Evolutionary conservation across 2,329 filamentous ascomycete species (phyloP).

Genomic region (Neocatenulostroma microsporum): DNA sequence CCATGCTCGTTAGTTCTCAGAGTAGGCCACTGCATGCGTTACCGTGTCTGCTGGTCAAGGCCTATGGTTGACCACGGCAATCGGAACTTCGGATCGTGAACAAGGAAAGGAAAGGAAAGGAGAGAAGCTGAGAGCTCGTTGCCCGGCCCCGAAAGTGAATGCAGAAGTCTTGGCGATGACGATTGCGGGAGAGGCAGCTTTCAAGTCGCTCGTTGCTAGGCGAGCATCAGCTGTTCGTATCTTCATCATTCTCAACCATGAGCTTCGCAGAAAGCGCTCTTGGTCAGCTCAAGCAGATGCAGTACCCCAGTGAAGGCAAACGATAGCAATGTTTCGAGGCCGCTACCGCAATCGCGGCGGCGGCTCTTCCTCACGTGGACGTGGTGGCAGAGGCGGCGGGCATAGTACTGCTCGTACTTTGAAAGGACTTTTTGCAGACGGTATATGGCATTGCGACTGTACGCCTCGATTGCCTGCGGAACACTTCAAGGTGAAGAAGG

Average conservation of each 20-base stretch:
- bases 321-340: too few relatives aligned
- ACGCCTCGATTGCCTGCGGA: constrained; percentile 46
- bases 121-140: too few relatives aligned
- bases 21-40: too few relatives aligned
- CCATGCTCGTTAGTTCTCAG: too few relatives aligned
- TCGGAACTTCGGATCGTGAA: too few relatives aligned
- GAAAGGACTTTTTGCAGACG: constrained; percentile 26
- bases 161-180: background rate
- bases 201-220: background rate
- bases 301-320: background rate
- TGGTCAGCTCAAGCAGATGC: background rate
- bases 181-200: background rate
- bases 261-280: background rate
- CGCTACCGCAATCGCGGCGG: constrained; percentile 1
- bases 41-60: too few relatives aligned
- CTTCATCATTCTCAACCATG: background rate
- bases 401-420: background rate
- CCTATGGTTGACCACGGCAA: too few relatives aligned
- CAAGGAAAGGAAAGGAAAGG: too few relatives aligned
- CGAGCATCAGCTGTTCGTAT: background rate
- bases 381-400: constrained; percentile 1
- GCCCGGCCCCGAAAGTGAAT: too few relatives aligned
- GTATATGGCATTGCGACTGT: constrained; percentile 50
- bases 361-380: background rate
- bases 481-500: constrained; percentile 51